These are phyloP conservation scores for Fusarium tupiense DNA, from an alignment of 2,329 filamentous ascomycete genomes.

Conservation along the genomic window DNA sequence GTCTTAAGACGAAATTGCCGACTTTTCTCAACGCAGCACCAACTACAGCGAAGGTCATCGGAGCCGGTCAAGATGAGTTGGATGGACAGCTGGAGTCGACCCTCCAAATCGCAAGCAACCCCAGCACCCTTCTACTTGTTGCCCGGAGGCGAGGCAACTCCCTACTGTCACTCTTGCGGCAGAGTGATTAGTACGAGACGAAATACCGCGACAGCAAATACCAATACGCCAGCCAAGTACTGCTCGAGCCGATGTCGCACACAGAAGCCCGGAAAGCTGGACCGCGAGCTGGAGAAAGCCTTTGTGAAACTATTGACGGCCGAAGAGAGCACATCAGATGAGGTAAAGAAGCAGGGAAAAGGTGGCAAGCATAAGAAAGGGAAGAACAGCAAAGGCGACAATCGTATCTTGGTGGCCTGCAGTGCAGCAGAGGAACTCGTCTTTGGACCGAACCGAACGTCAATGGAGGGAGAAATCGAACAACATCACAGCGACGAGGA, in stretches of 20 bases:
- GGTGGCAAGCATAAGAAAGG: conserved; percentile 53
- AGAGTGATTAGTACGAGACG: conserved; percentile 59
- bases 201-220: conserved; percentile 42
- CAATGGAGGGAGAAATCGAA: background rate
- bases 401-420: conserved; percentile 14
- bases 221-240: conserved; percentile 55
- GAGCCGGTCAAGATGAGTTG: conserved; percentile 48
- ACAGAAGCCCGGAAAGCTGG: conserved; percentile 59
- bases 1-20: rapidly evolving
- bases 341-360: conserved; percentile 40
- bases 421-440: conserved; percentile 23
- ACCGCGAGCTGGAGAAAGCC: conserved; percentile 61
- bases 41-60: background rate
- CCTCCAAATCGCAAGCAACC: conserved; percentile 51
- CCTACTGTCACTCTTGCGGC: conserved; percentile 67
- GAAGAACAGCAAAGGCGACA: conserved; percentile 50
- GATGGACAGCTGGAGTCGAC: conserved; percentile 55
- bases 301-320: conserved; percentile 53
- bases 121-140: conserved; percentile 66
- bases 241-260: conserved; percentile 65
- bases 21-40: background rate
- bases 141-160: conserved; percentile 55
- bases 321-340: background rate
- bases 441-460: conserved; percentile 12
- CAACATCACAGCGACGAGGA: background rate